These are phyloP conservation scores for Neurospora discreta DNA, from an alignment of 495 filamentous ascomycete genomes.

Conservation along the genomic window DNA sequence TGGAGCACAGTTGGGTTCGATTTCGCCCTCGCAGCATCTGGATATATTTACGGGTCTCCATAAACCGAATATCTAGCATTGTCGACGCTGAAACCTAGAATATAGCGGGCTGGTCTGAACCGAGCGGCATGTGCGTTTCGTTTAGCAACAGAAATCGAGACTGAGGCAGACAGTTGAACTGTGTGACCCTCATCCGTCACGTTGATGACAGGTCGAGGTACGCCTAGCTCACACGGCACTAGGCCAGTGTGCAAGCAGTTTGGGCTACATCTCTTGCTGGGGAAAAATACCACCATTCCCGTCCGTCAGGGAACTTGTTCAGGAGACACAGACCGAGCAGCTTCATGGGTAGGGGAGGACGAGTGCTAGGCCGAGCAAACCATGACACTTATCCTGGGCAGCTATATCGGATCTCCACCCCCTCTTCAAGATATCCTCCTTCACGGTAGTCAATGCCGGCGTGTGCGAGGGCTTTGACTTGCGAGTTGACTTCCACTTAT, in stretches of 20 bases:
- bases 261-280: background rate
- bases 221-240: background rate
- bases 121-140: slow-evolving; percentile 5
- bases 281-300: background rate
- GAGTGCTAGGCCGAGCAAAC: background rate
- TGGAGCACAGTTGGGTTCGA: background rate
- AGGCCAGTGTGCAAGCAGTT: background rate
- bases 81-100: background rate
- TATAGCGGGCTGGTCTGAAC: slow-evolving; percentile 4
- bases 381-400: background rate
- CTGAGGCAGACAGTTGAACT: background rate
- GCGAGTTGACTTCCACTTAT: background rate
- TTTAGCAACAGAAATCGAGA: background rate
- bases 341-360: background rate
- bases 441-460: slow-evolving; percentile 17
- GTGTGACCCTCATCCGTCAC: background rate
- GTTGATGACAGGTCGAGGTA: background rate
- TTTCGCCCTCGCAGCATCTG: background rate
- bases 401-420: background rate
- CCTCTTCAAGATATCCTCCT: slow-evolving; percentile 1
- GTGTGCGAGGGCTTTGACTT: slow-evolving; percentile 1
- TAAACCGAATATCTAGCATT: background rate
- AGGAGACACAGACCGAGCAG: background rate
- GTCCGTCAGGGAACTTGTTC: background rate
- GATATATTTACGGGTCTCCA: background rate